A percentile compares a stretch with the other conserved stretches of the same genome.
Evolutionary conservation across 2,329 filamentous ascomycete genomes (phyloP).

Genomic region (Pseudogymnoascus sp.): DNA sequence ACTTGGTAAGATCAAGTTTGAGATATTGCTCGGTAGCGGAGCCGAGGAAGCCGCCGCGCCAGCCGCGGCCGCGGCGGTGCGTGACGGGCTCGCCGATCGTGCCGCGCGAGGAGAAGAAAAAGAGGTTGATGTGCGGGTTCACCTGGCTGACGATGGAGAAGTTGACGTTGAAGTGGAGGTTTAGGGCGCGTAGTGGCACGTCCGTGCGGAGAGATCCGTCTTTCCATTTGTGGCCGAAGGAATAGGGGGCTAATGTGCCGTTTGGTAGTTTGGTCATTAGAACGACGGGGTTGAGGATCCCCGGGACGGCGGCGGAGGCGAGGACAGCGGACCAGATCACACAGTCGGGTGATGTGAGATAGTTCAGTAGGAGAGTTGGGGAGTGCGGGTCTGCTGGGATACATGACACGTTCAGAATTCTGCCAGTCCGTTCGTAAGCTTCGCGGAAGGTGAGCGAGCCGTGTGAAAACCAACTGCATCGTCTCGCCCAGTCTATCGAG

Average conservation of each 20-base stretch:
- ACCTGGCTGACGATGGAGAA: conserved; percentile 86
- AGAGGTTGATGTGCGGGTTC: conserved; percentile 96
- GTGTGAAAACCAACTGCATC: conserved; percentile 81
- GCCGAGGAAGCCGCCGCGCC: conserved; percentile 91
- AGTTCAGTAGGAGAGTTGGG: conserved; percentile 85
- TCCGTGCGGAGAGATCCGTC: conserved; percentile 91
- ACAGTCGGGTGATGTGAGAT: conserved; percentile 89
- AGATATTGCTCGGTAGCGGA: conserved; percentile 89
- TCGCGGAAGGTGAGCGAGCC: conserved; percentile 92
- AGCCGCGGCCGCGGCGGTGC: conserved; percentile 85
- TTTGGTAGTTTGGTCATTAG: conserved; percentile 80
- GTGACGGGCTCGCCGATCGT: conserved; percentile 89
- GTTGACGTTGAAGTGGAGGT: conserved; percentile 96
- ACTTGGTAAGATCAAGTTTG: conserved; percentile 94
- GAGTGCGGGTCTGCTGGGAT: conserved; percentile 92
- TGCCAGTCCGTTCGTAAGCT: conserved; percentile 86
- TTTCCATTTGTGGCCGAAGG: conserved; percentile 99
- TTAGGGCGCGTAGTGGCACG: conserved; percentile 87
- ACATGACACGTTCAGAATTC: conserved; percentile 91
- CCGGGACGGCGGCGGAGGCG: conserved; percentile 89
- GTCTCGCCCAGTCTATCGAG: conserved; percentile 79
- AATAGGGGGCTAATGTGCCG: conserved; percentile 77
- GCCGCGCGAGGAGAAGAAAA: conserved; percentile 94
- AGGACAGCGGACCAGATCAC: conserved; percentile 97
- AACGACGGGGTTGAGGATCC: conserved; percentile 90